phyloP scores from a whole-genome alignment of 345 rosid genomes.

The Sapria himalayana region DNA sequence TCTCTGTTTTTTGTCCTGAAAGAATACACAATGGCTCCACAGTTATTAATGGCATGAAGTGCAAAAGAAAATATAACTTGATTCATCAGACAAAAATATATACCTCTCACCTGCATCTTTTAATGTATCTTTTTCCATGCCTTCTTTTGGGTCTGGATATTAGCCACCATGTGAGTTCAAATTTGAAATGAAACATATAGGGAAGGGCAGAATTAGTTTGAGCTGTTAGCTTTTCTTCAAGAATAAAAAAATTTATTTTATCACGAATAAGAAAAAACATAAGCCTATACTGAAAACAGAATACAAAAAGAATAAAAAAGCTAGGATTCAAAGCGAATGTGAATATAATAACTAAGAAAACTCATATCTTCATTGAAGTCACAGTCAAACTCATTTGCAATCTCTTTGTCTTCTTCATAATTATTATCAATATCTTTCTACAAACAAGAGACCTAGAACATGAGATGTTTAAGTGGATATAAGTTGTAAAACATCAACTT shows the following conservation, averaged over 20 bases:
- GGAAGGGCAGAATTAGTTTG: no score
- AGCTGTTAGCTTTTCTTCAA: no score
- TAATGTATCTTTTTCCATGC: conserved; percentile 38
- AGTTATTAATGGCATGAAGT: background rate
- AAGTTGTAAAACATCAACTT: no score
- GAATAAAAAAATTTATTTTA: no score
- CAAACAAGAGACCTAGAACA: no score
- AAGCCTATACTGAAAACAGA: background rate
- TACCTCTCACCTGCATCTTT: conserved; percentile 36
- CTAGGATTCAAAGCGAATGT: background rate
- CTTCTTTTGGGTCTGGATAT: conserved; percentile 83
- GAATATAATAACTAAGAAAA: conserved; percentile 5
- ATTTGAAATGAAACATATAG: no score
- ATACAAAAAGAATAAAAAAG: background rate
- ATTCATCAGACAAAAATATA: background rate
- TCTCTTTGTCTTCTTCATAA: conserved; percentile 64
- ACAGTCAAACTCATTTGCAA: conserved; percentile 76
- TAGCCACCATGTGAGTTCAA: no score
- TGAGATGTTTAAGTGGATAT: no score
- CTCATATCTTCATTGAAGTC: conserved; percentile 86
- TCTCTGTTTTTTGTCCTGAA: conserved; percentile 54
- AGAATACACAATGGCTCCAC: background rate
- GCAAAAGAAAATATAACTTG: conserved; percentile 2
- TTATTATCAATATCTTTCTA: conserved; percentile 73
- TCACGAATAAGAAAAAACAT: conserved; percentile 8